Conservation (phyloP, 2,329 filamentous ascomycete species). For the Apiospora pterosperma region DNA sequence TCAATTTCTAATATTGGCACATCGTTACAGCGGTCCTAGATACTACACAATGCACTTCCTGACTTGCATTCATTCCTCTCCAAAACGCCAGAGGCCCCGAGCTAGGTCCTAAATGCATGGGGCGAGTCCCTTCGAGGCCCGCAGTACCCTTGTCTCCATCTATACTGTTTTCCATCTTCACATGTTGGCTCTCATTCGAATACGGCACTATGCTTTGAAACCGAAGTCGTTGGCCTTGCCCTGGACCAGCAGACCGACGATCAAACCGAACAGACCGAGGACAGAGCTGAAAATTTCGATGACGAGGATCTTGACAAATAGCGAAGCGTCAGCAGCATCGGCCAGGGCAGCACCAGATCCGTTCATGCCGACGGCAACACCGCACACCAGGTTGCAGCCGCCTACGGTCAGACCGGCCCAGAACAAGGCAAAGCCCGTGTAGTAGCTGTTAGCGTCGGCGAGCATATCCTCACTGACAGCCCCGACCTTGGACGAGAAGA, state of each 20-base stretch:
- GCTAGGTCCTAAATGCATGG: slow-evolving; percentile 10
- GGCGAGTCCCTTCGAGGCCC: not conserved
- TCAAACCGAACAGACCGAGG: slow-evolving; percentile 91
- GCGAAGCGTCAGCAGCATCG: slow-evolving; percentile 84
- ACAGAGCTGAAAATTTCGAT: slow-evolving; percentile 99
- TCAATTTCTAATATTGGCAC: slow-evolving; percentile 6
- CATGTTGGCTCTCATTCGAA: slow-evolving; percentile 21
- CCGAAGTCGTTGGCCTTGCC: slow-evolving; percentile 77
- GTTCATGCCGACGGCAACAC: slow-evolving; percentile 96
- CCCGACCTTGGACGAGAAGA: slow-evolving; percentile 87
- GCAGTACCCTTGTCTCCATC: not conserved
- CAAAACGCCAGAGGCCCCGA: slow-evolving; percentile 9
- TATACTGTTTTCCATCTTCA: slow-evolving; percentile 2
- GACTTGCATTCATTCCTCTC: slow-evolving; percentile 8
- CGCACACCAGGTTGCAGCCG: slow-evolving; percentile 92
- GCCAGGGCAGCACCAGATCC: slow-evolving; percentile 94
- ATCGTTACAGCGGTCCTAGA: slow-evolving; percentile 5
- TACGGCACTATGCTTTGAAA: not conserved
- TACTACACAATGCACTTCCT: slow-evolving; percentile 8
- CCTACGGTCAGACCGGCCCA: slow-evolving; percentile 95
- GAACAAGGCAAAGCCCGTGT: slow-evolving; percentile 92
- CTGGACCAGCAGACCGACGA: slow-evolving; percentile 86
- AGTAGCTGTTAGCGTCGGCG: slow-evolving; percentile 78
- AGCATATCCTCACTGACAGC: slow-evolving; percentile 60
- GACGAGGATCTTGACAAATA: slow-evolving; percentile 99